Base-by-base conservation (phyloP, 805 yeast genomes). In the Zygoascus biomembranicola region DNA sequence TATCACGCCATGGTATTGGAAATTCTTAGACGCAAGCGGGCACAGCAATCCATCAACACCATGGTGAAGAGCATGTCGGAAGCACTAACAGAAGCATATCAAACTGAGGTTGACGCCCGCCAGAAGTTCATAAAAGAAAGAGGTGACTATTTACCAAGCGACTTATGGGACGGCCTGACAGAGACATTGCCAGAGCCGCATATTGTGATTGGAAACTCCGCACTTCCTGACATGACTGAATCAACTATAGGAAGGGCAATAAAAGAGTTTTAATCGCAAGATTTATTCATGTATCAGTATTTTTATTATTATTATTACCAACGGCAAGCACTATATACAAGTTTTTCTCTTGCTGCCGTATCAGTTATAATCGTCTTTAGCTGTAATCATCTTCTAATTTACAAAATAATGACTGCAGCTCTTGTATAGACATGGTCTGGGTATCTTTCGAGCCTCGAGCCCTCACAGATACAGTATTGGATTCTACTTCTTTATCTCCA, bases 401-500 rank as follows among this genome's bases (percentile, higher is more conserved):
- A n/a, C 73, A 69, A 64, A 90, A 88, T 63, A 69, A 70, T 5
- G 69, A 59, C 54, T 76, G 73, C 1, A 82, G 76, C 55, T 82
- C 84, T 6, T 77, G 79, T 1, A 73, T 64, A 0, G 77, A 69
- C 65, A 81, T 49, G 32, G 72, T 70, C 23, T 66, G 67, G 14
- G 66, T 63, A 47, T 69, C 75, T 52, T 82, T 73, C 52, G 72
- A 73, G 32, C 73, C 77, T 39, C 85, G 71, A 6, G 80, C 66
- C 63, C 96, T 77, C 9, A 92, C 76, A 1, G 95, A 81, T 16
- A 83, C 71, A 1, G 78, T 77, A 0, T 79, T 79, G 39, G 69
- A 68, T 49, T 76, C 79, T 8, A 85, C 72, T 67, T 94, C 99
- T 59, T 80, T 80, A 60, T 90, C 96, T 28, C 99, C 99, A 43